Evolutionary conservation across 2,329 filamentous ascomycete genomes (phyloP).

Genomic region (Alternaria postmessia): DNA sequence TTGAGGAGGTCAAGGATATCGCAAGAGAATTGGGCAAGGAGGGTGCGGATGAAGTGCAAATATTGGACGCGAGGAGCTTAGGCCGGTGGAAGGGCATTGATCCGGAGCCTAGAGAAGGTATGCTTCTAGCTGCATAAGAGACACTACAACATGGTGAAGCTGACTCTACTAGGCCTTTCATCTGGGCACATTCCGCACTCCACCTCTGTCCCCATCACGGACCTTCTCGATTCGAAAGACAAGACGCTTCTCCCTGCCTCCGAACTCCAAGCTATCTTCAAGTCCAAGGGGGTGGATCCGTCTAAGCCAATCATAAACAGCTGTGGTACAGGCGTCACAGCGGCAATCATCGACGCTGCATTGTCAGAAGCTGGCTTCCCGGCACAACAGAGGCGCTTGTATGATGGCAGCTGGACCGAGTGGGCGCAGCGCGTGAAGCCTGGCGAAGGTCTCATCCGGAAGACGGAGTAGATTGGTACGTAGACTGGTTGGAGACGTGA

Average conservation of each 20-base stretch:
- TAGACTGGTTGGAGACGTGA: background rate
- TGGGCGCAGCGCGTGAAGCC: conserved; percentile 72
- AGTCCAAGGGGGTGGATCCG: conserved; percentile 80
- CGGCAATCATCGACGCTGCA: conserved; percentile 87
- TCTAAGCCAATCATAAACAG: conserved; percentile 82
- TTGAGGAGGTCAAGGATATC: conserved; percentile 82
- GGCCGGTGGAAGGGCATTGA: conserved; percentile 84
- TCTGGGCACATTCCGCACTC: conserved; percentile 93
- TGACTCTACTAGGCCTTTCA: conserved; percentile 61
- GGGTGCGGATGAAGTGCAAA: conserved; percentile 81
- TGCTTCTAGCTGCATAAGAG: background rate
- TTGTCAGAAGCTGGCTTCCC: conserved; percentile 80
- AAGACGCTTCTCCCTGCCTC: conserved; percentile 79
- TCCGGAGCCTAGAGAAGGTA: conserved; percentile 83
- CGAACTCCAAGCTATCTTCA: conserved; percentile 77
- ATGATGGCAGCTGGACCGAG: conserved; percentile 98
- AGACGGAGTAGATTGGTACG: conserved; percentile 42
- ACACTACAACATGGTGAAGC: background rate
- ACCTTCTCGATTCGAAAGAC: conserved; percentile 81
- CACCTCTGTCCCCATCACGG: conserved; percentile 80
- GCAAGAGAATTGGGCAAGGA: conserved; percentile 81
- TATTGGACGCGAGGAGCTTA: conserved; percentile 83
- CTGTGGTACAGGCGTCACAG: conserved; percentile 94
- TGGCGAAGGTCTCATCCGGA: conserved; percentile 69
- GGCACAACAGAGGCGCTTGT: conserved; percentile 74